Percentiles rank a stretch among this genome's conserved stretches.
phyloP scores from a whole-genome alignment of 768 basidiomycete species.

The Lactarius tabidus region DNA sequence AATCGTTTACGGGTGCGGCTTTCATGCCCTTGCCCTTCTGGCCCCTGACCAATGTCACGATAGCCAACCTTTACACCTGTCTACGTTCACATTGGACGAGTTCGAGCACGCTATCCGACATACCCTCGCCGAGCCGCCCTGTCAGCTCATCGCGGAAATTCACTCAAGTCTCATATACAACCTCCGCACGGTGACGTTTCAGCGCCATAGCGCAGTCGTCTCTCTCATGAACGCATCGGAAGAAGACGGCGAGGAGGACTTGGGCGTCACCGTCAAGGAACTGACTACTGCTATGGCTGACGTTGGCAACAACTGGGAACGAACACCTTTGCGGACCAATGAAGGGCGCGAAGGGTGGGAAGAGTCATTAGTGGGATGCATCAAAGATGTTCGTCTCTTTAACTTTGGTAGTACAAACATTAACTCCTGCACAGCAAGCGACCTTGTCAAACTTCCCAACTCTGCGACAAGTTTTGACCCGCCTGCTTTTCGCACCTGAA shows the following conservation, averaged over 20 bases:
- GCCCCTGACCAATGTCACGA: neutral
- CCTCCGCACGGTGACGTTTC: constrained; percentile 75
- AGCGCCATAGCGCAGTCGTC: constrained; percentile 68
- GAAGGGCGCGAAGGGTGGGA: constrained; percentile 89
- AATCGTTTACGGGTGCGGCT: constrained; percentile 79
- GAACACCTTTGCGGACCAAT: constrained; percentile 61
- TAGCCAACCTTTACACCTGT: constrained; percentile 79
- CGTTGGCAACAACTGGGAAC: constrained; percentile 84
- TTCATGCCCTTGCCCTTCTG: neutral
- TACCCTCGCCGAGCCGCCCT: constrained; percentile 60
- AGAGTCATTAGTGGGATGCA: constrained; percentile 80
- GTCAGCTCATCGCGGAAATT: constrained; percentile 78
- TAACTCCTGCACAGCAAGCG: constrained; percentile 53
- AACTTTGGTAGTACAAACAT: neutral
- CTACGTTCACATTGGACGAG: constrained; percentile 89
- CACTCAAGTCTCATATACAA: constrained; percentile 89
- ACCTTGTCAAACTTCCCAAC: constrained; percentile 67
- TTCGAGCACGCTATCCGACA: constrained; percentile 86
- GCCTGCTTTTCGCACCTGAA: constrained; percentile 68
- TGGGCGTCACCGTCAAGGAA: constrained; percentile 59
- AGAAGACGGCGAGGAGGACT: constrained; percentile 42
- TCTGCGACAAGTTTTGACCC: constrained; percentile 65
- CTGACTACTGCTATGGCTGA: constrained; percentile 69
- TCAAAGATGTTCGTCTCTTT: constrained; percentile 75
- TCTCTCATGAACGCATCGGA: constrained; percentile 49